phyloP scores from a whole-genome alignment of 2,329 filamentous ascomycete species.

The Calonectria pseudoturangicola region DNA sequence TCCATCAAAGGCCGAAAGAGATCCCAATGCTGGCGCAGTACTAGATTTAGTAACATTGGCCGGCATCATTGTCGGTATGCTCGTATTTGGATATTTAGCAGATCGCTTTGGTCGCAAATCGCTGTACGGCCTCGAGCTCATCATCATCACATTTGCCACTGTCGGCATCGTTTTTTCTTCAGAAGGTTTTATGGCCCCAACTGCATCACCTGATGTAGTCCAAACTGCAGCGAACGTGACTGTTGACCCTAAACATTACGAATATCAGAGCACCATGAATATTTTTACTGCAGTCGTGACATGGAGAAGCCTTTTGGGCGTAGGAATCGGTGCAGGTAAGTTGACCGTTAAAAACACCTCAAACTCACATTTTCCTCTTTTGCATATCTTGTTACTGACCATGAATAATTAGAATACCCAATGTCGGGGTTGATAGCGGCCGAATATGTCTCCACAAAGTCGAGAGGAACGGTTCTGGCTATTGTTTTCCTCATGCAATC shows the following conservation, averaged over 20 bases:
- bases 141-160: constrained; percentile 50
- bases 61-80: constrained; percentile 48
- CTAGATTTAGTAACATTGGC: constrained; percentile 52
- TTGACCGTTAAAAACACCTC: background rate
- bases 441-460: constrained; percentile 55
- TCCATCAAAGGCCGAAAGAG: constrained; percentile 37
- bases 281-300: constrained; percentile 23
- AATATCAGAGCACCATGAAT: constrained; percentile 17
- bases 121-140: constrained; percentile 53
- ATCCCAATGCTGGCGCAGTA: constrained; percentile 33
- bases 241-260: background rate
- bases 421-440: constrained; percentile 56
- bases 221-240: background rate
- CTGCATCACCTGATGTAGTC: too few species aligned
- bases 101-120: constrained; percentile 52
- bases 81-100: constrained; percentile 51
- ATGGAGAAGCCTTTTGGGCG: constrained; percentile 27
- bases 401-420: constrained; percentile 51
- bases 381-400: background rate
- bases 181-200: constrained; percentile 39
- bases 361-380: background rate
- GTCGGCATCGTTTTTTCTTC: constrained; percentile 47
- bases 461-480: constrained; percentile 52
- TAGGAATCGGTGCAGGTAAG: constrained; percentile 56
- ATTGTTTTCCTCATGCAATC: constrained; percentile 55